These are phyloP conservation scores for Collybia nuda DNA, from an alignment of 768 basidiomycete species.

Conservation along the genomic window DNA sequence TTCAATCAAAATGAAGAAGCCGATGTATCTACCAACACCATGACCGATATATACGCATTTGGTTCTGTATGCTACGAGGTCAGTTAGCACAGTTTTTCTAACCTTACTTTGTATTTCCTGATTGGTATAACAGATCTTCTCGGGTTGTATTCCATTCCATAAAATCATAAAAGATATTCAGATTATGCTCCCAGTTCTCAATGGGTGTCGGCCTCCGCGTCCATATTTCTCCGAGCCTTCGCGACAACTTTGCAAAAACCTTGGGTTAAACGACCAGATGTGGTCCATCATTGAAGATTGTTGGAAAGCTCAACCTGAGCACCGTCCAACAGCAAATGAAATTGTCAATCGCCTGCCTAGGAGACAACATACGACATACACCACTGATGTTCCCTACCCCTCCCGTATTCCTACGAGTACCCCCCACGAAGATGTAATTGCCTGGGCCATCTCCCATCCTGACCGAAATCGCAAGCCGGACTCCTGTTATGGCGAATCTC, in stretches of 20 bases:
- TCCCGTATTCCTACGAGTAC: too few species aligned
- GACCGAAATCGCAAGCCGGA: too few species aligned
- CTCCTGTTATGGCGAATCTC: too few species aligned
- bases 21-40: neutral
- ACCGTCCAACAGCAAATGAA: neutral
- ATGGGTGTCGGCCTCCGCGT: neutral
- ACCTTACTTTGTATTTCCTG: too few species aligned
- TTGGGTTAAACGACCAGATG: slow-evolving; percentile 1
- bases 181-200: slow-evolving; percentile 17
- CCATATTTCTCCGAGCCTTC: neutral
- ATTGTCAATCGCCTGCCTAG: too few species aligned
- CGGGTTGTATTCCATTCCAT: slow-evolving; percentile 23
- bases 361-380: too few species aligned
- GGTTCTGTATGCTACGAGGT: slow-evolving; percentile 16
- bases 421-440: too few species aligned
- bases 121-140: slow-evolving; percentile 20
- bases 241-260: neutral
- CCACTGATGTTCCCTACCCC: too few species aligned
- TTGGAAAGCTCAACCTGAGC: neutral
- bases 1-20: slow-evolving; percentile 17
- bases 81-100: neutral
- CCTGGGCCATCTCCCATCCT: too few species aligned
- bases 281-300: slow-evolving; percentile 5
- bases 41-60: slow-evolving; percentile 16
- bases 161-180: slow-evolving; percentile 13